Conservation (phyloP, 495 filamentous ascomycete genomes). For the Podospora fimiseda region DNA sequence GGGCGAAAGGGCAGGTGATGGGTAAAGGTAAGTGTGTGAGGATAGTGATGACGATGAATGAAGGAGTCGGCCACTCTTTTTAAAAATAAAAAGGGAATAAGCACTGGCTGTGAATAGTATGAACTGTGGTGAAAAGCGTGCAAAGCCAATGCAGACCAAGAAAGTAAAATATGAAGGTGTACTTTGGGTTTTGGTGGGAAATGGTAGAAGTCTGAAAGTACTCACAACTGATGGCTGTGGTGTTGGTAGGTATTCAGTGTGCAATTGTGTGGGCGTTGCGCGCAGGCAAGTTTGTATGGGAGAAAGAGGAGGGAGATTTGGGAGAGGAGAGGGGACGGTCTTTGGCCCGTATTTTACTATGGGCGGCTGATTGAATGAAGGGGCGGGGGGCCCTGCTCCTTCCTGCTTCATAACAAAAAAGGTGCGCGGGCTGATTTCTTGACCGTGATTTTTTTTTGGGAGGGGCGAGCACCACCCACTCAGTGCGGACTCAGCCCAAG, state of each 20-base stretch:
- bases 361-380: constrained; percentile 48
- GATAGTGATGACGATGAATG: background rate
- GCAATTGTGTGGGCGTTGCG: constrained; percentile 21
- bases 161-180: too few species aligned
- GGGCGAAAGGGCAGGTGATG: background rate
- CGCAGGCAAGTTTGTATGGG: constrained; percentile 40
- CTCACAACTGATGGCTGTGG: constrained; percentile 18
- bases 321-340: constrained; percentile 45
- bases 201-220: constrained; percentile 19
- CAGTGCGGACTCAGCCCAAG: constrained; percentile 5
- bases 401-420: constrained; percentile 39
- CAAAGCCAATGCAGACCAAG: constrained; percentile 2
- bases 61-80: too few species aligned
- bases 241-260: constrained; percentile 22
- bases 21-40: background rate
- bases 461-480: constrained; percentile 17
- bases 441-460: constrained; percentile 21
- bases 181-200: constrained; percentile 19
- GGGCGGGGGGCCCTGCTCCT: constrained; percentile 24
- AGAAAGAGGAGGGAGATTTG: constrained; percentile 48
- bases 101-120: background rate
- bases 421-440: constrained; percentile 31
- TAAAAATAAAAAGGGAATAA: background rate
- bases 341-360: constrained; percentile 55
- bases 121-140: constrained; percentile 5